Evolutionary conservation across 169 alveolate species (phyloP), one percentile per base, ranked within the genome.

Genomic region (Babesia sp.): DNA sequence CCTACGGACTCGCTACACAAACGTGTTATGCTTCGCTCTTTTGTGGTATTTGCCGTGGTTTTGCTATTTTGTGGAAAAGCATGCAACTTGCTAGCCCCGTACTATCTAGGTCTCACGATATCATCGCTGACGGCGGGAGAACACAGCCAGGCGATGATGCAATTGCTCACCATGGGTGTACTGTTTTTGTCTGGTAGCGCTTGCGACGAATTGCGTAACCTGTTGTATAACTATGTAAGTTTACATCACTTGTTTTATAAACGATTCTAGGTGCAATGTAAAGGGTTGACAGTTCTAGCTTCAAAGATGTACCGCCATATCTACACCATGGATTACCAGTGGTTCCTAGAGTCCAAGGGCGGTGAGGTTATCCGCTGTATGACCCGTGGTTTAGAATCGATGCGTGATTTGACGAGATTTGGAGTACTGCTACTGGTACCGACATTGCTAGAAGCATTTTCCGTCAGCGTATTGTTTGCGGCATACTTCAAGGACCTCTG

Each of bases 371-470:
- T 78, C 51, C 48, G 86, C 14, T 64, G 79, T 44, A 78, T 78
- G 72, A 71, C 42, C 18, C 76, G 88, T 20, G 88, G 88, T 2
- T 28, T 70, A 6, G 88, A 80, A 33, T 54, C 83, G 24, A 53
- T 66, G 64, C 83, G 88, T 34, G 88, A 80, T 9, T 24, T 80
- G 54, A 59, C 88, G 12, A 76, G 70, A 18, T 80, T 71, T 54
- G 83, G 83, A 11, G 76, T 80, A 29, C 50, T 71, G 44, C 53
- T 71, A 11, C 22, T 80, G 51, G 79, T 80, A 26, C 88, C 88
- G 3, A 80, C 88, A 29, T 26, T 71, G 31, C 28, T 80, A 34
- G 88, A 80, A 64, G 36, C 83, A 9, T 24, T 71, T 2, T 48
- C 51, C 22, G 66, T 80, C 16, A 34, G 56, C 28, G 33, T 80